Evolutionary conservation across 345 rosid species (phyloP), one percentile per base, ranked within the genome.

Genomic region (Atalantia buxifolia): DNA sequence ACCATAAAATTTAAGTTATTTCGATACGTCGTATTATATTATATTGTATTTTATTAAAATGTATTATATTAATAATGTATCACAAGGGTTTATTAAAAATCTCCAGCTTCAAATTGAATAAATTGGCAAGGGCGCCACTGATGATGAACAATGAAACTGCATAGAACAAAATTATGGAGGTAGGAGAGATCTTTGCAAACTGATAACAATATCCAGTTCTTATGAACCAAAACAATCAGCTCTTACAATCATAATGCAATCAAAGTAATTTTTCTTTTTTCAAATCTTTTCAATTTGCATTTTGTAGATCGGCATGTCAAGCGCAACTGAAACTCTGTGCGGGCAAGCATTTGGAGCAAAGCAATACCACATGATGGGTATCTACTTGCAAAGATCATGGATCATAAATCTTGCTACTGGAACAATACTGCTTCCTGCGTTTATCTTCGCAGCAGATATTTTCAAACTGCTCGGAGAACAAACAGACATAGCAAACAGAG

Each of bases 211-310:
- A 50, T 50, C 2, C 56, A 18, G 6, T 50, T 50, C 5, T 3
- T 50, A 36, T 36, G 7, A 36, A 36, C 7, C 9, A 36, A 36
- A 36, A 36, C 40, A 36, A 36, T 36, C 40, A 36, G 2, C 40
- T 36, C 40, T 36, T 36, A 36, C 48, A 45, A 45, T 45, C 50
- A 45, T 45, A 13, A 45, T 45, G 18, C 50, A 13, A 45, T 45
- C 90, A 84, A 71, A 84, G 69, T 83, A 85, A 59, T 76, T 61
- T 9, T 88, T 1, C 5, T 4, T 22, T 6, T n/a, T 36, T 14
- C 22, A 0, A 42, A 25, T 68, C 7, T 56, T 55, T 56, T 9
- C 12, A 7, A 3, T 35, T 27, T 62, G 31, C 7, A 7, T 45
- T 21, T 74, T 50, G 78, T n/a, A 76, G 79, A 7, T 76, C 13